Conservation (phyloP, 768 basidiomycete species). For the Hemileccinum rubropunctum region DNA sequence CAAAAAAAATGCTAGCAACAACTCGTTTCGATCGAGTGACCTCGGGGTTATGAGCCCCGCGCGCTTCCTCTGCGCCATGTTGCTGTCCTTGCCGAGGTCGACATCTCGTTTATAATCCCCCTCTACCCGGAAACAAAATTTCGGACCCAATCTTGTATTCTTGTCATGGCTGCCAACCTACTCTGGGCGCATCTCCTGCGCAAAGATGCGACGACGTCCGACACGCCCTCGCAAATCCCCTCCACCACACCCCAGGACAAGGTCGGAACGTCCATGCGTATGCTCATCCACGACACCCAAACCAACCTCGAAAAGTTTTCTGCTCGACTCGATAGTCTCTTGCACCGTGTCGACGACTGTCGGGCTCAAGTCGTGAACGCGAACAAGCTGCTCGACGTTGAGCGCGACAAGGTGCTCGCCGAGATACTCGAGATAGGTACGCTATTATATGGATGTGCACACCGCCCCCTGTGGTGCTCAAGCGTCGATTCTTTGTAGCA, state of each 20-base stretch:
- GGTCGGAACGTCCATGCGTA: constrained; percentile 64
- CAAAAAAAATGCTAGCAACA: constrained; percentile 28
- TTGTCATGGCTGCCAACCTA: constrained; percentile 19
- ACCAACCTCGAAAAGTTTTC: constrained; percentile 68
- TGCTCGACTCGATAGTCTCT: constrained; percentile 50
- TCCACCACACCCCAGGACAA: constrained; percentile 58
- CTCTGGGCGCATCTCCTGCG: constrained; percentile 58
- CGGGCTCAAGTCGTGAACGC: constrained; percentile 51
- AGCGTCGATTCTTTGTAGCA: constrained; percentile 41
- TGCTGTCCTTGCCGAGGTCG: constrained; percentile 24
- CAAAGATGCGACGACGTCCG: constrained; percentile 33
- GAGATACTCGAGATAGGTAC: constrained; percentile 38
- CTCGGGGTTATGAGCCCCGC: constrained; percentile 49
- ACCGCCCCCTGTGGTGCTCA: not conserved
- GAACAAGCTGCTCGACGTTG: constrained; percentile 56
- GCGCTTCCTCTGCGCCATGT: constrained; percentile 47
- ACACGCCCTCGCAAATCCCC: constrained; percentile 23
- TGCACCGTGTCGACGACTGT: constrained; percentile 48
- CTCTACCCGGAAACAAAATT: not conserved
- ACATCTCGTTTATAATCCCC: not conserved
- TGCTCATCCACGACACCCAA: constrained; percentile 73
- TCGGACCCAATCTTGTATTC: too few relatives aligned
- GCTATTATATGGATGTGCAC: not conserved
- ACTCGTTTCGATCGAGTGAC: constrained; percentile 48
- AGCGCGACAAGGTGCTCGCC: constrained; percentile 52